phyloP scores from a whole-genome alignment of 495 filamentous ascomycete species.

The Aspergillus ellipticus region DNA sequence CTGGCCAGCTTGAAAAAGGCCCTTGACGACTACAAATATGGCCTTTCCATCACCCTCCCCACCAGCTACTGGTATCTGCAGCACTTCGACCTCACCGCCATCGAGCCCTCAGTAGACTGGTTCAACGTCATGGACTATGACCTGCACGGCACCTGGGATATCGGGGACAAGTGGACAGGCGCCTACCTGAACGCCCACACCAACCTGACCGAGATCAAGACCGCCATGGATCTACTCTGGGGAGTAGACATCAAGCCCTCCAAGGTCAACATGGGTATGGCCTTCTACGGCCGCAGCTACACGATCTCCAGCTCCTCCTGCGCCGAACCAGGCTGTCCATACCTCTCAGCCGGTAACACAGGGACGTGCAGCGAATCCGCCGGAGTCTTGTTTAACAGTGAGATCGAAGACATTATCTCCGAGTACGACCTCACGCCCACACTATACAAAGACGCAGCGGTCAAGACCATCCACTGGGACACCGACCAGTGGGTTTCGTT shows the following conservation, averaged over 20 bases:
- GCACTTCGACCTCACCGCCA: slow-evolving; percentile 36
- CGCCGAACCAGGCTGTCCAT: slow-evolving; percentile 24
- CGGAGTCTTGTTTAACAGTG: slow-evolving; percentile 19
- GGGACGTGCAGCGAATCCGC: slow-evolving; percentile 31
- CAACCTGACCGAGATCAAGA: slow-evolving; percentile 37
- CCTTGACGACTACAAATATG: slow-evolving; percentile 33
- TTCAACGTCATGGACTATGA: slow-evolving; percentile 52
- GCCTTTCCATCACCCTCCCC: slow-evolving; percentile 39
- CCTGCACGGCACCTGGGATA: slow-evolving; percentile 39
- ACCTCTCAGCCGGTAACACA: slow-evolving; percentile 10
- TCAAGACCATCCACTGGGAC: slow-evolving; percentile 31
- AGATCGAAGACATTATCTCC: slow-evolving; percentile 19
- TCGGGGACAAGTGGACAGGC: slow-evolving; percentile 16
- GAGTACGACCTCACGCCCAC: slow-evolving; percentile 6
- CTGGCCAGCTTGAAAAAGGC: slow-evolving; percentile 37
- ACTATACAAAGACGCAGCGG: slow-evolving; percentile 16
- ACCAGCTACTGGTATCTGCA: slow-evolving; percentile 41
- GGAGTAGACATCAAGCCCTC: slow-evolving; percentile 25
- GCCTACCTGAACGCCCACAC: slow-evolving; percentile 27
- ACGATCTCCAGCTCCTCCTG: slow-evolving; percentile 31
- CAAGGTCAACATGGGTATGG: slow-evolving; percentile 39
- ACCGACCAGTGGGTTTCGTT: slow-evolving; percentile 42
- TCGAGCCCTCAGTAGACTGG: slow-evolving; percentile 42
- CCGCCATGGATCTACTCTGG: slow-evolving; percentile 37
- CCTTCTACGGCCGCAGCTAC: slow-evolving; percentile 38